These are phyloP conservation scores for Alnus glutinosa DNA, from an alignment of 306 rosid genomes.

Conservation along the genomic window DNA sequence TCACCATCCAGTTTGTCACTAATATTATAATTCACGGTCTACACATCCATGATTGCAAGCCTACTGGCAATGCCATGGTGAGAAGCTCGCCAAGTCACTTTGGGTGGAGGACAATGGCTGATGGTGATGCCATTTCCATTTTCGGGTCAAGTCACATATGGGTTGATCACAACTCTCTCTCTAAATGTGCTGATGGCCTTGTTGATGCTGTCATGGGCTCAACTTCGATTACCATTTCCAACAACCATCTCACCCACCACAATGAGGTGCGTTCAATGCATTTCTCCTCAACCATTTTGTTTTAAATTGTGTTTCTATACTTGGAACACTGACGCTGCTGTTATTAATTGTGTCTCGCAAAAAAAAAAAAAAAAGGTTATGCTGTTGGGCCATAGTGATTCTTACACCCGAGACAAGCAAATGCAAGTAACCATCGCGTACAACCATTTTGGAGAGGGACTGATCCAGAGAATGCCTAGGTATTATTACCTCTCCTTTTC, in stretches of 20 bases:
- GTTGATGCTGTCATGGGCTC: constrained; percentile 98
- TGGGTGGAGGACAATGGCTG: constrained; percentile 99
- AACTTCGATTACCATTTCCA: constrained; percentile 87
- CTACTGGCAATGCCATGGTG: constrained; percentile 97
- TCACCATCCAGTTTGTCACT: constrained; percentile 85
- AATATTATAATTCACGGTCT: constrained; percentile 86
- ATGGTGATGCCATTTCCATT: constrained; percentile 90
- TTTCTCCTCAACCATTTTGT: not conserved
- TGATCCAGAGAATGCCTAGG: constrained; percentile 99
- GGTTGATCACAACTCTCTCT: constrained; percentile 94
- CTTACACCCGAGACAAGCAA: constrained; percentile 83
- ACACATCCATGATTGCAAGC: constrained; percentile 89
- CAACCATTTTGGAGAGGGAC: constrained; percentile 99
- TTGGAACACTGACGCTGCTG: constrained; percentile 18
- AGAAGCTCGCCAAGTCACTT: constrained; percentile 86
- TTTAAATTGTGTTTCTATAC: not conserved
- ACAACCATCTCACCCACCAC: constrained; percentile 98
- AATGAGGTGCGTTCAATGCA: constrained; percentile 64
- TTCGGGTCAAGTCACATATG: constrained; percentile 93
- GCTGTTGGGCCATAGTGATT: constrained; percentile 93
- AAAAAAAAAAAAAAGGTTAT: constrained; percentile 72
- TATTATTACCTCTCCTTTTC: constrained; percentile 31
- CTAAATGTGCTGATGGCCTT: constrained; percentile 96
- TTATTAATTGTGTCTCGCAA: not conserved
- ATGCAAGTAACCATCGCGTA: constrained; percentile 99